A percentile compares a stretch with the other conserved stretches of the same genome.
phyloP scores from a whole-genome alignment of 768 basidiomycete genomes.

The Postia placenta region DNA sequence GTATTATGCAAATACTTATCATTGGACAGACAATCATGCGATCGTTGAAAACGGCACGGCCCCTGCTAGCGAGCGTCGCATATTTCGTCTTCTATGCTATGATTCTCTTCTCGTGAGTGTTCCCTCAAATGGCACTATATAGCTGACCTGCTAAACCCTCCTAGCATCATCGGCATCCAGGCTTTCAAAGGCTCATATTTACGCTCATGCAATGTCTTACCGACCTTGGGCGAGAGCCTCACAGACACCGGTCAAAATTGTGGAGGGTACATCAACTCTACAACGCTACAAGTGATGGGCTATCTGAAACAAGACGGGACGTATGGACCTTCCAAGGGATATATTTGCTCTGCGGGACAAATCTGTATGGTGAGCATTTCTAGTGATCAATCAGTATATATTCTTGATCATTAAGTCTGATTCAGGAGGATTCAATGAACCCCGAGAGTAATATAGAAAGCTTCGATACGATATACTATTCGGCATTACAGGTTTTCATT shows the following conservation, averaged over 20 bases:
- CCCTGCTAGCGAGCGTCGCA: constrained; percentile 83
- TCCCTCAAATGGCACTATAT: neutral
- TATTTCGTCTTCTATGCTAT: constrained; percentile 92
- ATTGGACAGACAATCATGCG: constrained; percentile 71
- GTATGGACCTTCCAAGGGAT: constrained; percentile 58
- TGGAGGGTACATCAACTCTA: constrained; percentile 73
- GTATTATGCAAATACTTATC: neutral
- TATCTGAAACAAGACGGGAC: constrained; percentile 37
- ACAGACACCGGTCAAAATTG: constrained; percentile 57
- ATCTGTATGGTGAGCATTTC: constrained; percentile 69
- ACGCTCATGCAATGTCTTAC: constrained; percentile 51
- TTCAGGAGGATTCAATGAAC: constrained; percentile 53
- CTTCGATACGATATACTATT: constrained; percentile 84
- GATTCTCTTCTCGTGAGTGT: constrained; percentile 74
- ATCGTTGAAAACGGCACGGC: constrained; percentile 84
- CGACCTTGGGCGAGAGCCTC: constrained; percentile 47
- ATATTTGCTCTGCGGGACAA: constrained; percentile 84
- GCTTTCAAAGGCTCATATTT: constrained; percentile 84
- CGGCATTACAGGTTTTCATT: constrained; percentile 79
- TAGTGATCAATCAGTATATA: neutral
- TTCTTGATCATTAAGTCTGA: neutral
- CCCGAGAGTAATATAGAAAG: constrained; percentile 61
- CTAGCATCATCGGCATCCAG: constrained; percentile 88
- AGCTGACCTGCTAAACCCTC: too few species aligned
- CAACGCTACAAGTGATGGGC: constrained; percentile 37